Conservation (phyloP, 331 rosid genomes). For the Malus hybrid region DNA sequence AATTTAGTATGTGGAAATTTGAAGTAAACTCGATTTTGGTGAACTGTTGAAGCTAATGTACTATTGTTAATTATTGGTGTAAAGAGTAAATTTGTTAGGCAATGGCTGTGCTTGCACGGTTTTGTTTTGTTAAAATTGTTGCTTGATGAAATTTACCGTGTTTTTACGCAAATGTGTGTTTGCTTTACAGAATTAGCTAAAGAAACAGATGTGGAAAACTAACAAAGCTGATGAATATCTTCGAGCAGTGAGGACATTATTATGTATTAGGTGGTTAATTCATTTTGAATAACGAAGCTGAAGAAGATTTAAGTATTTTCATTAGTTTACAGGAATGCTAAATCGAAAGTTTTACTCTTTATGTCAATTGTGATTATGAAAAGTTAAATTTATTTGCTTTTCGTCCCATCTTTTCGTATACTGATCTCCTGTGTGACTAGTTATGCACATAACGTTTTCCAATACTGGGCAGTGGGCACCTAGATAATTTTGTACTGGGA, state of each 20-base stretch:
- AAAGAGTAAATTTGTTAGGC: neutral
- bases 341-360: neutral
- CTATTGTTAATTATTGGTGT: neutral
- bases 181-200: neutral
- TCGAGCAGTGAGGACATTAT: neutral
- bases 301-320: neutral
- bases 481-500: neutral
- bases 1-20: neutral
- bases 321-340: neutral
- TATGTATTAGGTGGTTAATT: neutral
- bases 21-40: neutral
- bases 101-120: neutral
- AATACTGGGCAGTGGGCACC: neutral
- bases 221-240: neutral
- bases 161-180: neutral
- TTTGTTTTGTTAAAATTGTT: neutral
- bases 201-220: neutral
- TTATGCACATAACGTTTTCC: neutral
- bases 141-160: neutral
- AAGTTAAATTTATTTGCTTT: neutral
- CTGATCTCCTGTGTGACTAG: neutral
- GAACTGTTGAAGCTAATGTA: neutral
- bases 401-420: neutral
- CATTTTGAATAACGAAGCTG: neutral
- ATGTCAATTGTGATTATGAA: neutral